Percentiles rank a stretch among this genome's conserved stretches.
phyloP scores from a whole-genome alignment of 441 rosid species.

The Erysimum cheiri region DNA sequence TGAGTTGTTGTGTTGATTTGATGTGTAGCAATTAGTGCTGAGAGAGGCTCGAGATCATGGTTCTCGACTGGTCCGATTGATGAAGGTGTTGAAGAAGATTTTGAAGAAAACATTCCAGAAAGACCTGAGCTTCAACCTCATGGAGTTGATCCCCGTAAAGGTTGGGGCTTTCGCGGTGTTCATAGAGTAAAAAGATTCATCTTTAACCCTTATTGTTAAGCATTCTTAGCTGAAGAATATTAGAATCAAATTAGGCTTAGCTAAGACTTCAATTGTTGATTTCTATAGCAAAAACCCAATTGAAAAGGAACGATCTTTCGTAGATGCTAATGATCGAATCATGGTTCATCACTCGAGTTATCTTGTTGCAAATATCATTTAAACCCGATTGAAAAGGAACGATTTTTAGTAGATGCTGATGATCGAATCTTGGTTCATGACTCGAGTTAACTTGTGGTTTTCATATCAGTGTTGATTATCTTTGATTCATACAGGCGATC shows the following conservation, averaged over 20 bases:
- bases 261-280: neutral
- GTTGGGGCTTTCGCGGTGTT: slow-evolving; percentile 94
- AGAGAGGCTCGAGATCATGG: slow-evolving; percentile 54
- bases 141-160: slow-evolving; percentile 86
- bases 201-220: neutral
- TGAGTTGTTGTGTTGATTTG: slow-evolving; percentile 16
- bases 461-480: neutral
- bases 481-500: slow-evolving; percentile 63
- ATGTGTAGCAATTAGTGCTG: slow-evolving; percentile 50
- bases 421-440: too few species aligned
- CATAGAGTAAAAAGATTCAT: slow-evolving; percentile 59
- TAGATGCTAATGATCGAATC: neutral
- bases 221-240: slow-evolving; percentile 5
- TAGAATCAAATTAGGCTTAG: slow-evolving; percentile 1
- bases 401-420: too few species aligned
- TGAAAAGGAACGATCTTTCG: neutral
- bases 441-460: neutral
- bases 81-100: slow-evolving; percentile 48
- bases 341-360: neutral
- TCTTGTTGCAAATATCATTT: neutral
- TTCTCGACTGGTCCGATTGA: slow-evolving; percentile 54
- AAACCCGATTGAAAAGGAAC: neutral
- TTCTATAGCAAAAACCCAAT: neutral
- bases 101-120: slow-evolving; percentile 49
- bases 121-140: slow-evolving; percentile 69